A percentile compares a stretch with the other conserved stretches of the same genome.
Conservation (phyloP, 768 basidiomycete genomes). For the Mrakia frigida region DNA sequence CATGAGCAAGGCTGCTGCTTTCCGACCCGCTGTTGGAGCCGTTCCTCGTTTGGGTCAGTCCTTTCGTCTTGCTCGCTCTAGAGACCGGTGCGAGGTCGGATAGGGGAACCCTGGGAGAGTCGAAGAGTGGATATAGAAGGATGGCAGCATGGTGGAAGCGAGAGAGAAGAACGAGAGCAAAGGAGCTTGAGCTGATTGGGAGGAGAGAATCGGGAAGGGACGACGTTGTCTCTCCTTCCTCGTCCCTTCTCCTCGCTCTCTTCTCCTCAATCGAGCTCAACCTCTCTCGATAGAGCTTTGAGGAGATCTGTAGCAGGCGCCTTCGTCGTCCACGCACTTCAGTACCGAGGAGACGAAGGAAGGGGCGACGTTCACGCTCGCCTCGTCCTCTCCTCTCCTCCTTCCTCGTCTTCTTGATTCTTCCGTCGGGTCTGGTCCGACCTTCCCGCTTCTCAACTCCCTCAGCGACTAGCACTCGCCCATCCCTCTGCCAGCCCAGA, state of each 20-base stretch:
- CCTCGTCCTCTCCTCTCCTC: not conserved
- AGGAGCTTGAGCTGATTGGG: conserved; percentile 18
- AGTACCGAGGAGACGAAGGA: too few relatives aligned
- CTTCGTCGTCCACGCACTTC: too few relatives aligned
- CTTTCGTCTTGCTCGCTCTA: not conserved
- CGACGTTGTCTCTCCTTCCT: not conserved
- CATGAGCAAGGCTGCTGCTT: not conserved
- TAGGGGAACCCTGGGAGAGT: not conserved
- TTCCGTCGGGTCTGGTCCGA: not conserved
- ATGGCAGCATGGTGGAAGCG: not conserved
- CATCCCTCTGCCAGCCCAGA: not conserved
- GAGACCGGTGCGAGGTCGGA: not conserved
- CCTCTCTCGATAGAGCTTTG: not conserved
- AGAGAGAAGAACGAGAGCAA: not conserved
- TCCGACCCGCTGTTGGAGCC: conserved; percentile 1
- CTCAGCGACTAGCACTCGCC: too few relatives aligned
- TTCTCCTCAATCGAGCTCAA: not conserved
- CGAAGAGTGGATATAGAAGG: not conserved
- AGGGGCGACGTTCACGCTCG: not conserved
- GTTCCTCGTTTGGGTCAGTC: conserved; percentile 17
- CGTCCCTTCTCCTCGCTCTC: not conserved
- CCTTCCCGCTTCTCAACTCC: not conserved
- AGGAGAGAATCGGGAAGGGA: not conserved
- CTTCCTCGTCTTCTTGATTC: not conserved
- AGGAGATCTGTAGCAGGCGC: not conserved